phyloP scores from a whole-genome alignment of 2,329 filamentous ascomycete genomes.

The Neonectria neomacrospora region DNA sequence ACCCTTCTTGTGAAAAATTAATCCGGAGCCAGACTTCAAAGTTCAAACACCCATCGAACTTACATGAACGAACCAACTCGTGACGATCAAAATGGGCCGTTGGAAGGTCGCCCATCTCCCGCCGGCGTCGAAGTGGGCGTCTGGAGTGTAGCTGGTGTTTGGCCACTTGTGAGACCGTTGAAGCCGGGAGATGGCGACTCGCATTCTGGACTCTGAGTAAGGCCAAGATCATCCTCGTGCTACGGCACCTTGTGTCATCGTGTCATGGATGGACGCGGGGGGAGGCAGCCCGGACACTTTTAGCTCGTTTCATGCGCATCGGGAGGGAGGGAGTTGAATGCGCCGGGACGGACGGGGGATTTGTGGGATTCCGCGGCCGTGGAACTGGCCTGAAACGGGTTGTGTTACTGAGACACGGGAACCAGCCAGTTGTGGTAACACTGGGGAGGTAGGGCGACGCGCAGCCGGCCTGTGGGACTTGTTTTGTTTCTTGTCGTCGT shows the following conservation, averaged over 20 bases:
- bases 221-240: slow-evolving; percentile 13
- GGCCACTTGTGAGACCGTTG: background rate
- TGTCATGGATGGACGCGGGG: slow-evolving; percentile 37
- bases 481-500: slow-evolving; percentile 25
- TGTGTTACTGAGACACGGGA: slow-evolving; percentile 25
- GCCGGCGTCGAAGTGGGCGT: slow-evolving; percentile 4
- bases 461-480: background rate
- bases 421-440: slow-evolving; percentile 14
- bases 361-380: slow-evolving; percentile 34
- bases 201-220: slow-evolving; percentile 10
- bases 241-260: slow-evolving; percentile 17
- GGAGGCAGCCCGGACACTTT: slow-evolving; percentile 35
- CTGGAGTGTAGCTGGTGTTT: slow-evolving; percentile 13
- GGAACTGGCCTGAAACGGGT: slow-evolving; percentile 40
- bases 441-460: slow-evolving; percentile 12
- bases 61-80: slow-evolving; percentile 9
- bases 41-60: slow-evolving; percentile 6
- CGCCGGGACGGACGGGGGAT: slow-evolving; percentile 15
- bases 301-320: slow-evolving; percentile 41
- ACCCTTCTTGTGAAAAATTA: slow-evolving; percentile 2
- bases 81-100: slow-evolving; percentile 8
- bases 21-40: background rate
- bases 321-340: slow-evolving; percentile 7
- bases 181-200: slow-evolving; percentile 38
- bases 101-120: slow-evolving; percentile 9